These are phyloP conservation scores for Globisporangium iwayamae DNA, from an alignment of 352 stramenopile species.

Conservation along the genomic window DNA sequence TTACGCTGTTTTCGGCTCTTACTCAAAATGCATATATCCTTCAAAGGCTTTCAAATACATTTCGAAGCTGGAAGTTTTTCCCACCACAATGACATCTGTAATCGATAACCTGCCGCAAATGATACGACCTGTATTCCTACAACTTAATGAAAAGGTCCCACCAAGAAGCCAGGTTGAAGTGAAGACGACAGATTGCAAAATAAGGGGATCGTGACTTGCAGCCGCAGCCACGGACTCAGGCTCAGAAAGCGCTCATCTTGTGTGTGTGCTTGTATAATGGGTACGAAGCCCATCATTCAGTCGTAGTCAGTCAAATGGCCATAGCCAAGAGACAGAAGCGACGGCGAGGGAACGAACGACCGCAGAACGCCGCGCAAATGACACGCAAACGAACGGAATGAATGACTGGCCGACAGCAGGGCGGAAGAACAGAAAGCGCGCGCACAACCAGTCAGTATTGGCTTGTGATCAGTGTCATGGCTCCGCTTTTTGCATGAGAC, in stretches of 20 bases:
- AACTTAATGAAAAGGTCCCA: neutral
- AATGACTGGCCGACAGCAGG: conserved; percentile 6
- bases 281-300: neutral
- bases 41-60: neutral
- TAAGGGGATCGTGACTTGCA: neutral
- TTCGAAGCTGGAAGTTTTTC: too few species aligned
- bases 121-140: neutral
- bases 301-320: neutral
- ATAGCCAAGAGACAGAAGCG: neutral
- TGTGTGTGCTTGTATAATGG: neutral
- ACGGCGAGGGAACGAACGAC: too few species aligned
- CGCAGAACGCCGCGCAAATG: too few species aligned
- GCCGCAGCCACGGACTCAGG: too few species aligned
- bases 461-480: neutral
- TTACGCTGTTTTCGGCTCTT: neutral
- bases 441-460: neutral
- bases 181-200: neutral
- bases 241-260: too few species aligned
- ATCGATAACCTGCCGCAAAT: neutral
- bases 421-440: conserved; percentile 9
- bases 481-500: conserved; percentile 5
- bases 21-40: neutral
- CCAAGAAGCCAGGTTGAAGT: conserved; percentile 12
- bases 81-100: too few species aligned
- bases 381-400: too few species aligned